Percentiles rank a stretch among this genome's conserved stretches.
Evolutionary conservation across 1,284 basidiomycete species (phyloP).

Genomic region (Cystobasidiaceae sp.): DNA sequence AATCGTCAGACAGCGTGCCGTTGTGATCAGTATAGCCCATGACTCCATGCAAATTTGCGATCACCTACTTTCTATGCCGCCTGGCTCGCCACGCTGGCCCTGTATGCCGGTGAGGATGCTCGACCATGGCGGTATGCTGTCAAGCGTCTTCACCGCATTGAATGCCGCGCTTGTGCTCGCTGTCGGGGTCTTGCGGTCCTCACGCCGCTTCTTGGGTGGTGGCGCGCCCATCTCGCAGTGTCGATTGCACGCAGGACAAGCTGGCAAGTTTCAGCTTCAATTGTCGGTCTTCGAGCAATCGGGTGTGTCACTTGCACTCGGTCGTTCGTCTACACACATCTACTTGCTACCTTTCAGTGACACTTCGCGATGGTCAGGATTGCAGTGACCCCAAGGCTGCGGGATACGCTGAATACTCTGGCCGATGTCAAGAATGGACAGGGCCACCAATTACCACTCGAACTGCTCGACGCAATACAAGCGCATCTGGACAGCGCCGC

Average conservation of each 20-base stretch:
- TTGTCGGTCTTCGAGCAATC: too few relatives aligned
- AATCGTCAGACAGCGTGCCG: not conserved
- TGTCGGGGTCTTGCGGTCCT: constrained; percentile 11
- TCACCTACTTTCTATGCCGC: constrained; percentile 13
- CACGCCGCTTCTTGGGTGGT: constrained; percentile 13
- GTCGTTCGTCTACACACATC: not conserved
- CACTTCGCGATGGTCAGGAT: constrained; percentile 8
- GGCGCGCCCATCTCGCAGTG: too few relatives aligned
- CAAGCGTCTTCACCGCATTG: not conserved
- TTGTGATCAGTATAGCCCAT: not conserved
- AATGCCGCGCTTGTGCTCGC: constrained; percentile 4
- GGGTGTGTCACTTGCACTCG: too few relatives aligned
- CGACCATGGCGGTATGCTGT: not conserved
- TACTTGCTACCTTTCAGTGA: not conserved
- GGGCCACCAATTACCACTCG: constrained; percentile 11
- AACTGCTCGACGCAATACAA: constrained; percentile 22
- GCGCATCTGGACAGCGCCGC: constrained; percentile 13
- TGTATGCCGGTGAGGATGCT: constrained; percentile 10
- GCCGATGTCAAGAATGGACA: constrained; percentile 3
- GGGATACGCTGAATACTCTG: not conserved
- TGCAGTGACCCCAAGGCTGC: not conserved
- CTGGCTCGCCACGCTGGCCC: constrained; percentile 21
- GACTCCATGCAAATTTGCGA: not conserved
- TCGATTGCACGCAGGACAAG: too few relatives aligned
- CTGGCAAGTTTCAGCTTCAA: too few relatives aligned